phyloP scores from a whole-genome alignment of 495 filamentous ascomycete genomes.

The Penicillium fimorum region DNA sequence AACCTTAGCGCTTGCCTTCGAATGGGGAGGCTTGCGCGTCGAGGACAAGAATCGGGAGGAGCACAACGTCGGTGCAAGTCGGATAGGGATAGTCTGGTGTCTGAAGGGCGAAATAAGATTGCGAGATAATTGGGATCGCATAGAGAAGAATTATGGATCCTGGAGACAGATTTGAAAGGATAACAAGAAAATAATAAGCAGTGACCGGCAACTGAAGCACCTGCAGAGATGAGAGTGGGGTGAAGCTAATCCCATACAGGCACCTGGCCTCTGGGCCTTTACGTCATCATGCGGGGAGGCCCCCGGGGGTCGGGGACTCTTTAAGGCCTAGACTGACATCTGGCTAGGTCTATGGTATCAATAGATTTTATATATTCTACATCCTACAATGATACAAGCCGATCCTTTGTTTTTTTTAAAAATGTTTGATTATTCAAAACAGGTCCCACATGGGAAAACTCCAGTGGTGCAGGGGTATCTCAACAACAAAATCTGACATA shows the following conservation, averaged over 20 bases:
- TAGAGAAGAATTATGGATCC: constrained; percentile 8
- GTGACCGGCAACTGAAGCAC: not conserved
- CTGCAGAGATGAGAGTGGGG: constrained; percentile 4
- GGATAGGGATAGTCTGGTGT: constrained; percentile 22
- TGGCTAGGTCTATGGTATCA: not conserved
- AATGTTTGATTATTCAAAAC: not conserved
- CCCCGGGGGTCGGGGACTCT: not conserved
- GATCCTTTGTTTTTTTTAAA: not conserved
- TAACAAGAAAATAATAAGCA: not conserved
- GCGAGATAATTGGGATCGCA: constrained; percentile 44
- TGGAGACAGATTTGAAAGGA: not conserved
- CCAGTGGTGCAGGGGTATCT: constrained; percentile 13
- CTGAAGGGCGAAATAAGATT: constrained; percentile 38
- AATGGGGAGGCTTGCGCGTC: constrained; percentile 28
- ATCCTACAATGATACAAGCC: no score
- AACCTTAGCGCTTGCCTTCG: constrained; percentile 35
- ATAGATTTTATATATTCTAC: not conserved
- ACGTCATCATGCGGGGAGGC: constrained; percentile 32
- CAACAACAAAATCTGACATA: not conserved
- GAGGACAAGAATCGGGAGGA: constrained; percentile 24
- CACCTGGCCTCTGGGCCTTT: constrained; percentile 6
- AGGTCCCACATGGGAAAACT: constrained; percentile 7
- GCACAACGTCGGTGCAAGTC: constrained; percentile 32
- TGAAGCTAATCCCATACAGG: constrained; percentile 5
- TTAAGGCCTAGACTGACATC: constrained; percentile 3